These are phyloP conservation scores for Perkinsus chesapeaki DNA, from an alignment of 169 alveolate species.

Conservation along the genomic window DNA sequence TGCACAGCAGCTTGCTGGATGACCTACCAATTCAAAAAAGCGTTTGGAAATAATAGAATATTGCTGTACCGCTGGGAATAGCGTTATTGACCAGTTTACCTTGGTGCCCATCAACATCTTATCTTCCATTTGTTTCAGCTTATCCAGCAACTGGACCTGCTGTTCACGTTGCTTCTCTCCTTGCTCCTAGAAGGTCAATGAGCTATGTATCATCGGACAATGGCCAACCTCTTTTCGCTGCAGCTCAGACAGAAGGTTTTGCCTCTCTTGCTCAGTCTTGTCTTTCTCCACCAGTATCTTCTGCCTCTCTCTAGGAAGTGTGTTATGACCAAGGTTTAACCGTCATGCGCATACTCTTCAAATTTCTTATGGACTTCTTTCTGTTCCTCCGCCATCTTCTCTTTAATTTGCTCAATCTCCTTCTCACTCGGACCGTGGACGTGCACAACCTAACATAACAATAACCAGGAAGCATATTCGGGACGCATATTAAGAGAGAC, in stretches of 20 bases:
- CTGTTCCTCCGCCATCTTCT: not conserved
- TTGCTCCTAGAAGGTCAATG: not conserved
- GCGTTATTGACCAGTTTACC: conserved; percentile 41
- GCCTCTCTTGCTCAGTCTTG: conserved; percentile 58
- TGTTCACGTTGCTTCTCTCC: conserved; percentile 18
- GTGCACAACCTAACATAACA: not conserved
- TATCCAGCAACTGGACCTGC: conserved; percentile 54
- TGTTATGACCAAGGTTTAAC: not conserved
- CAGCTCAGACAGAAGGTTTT: conserved; percentile 44
- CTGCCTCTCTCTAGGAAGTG: conserved; percentile 8
- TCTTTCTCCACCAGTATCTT: conserved; percentile 14
- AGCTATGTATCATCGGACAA: conserved; percentile 43
- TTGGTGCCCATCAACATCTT: conserved; percentile 52
- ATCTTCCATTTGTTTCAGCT: conserved; percentile 63
- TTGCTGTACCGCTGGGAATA: not conserved
- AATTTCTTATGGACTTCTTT: not conserved
- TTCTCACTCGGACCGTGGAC: conserved; percentile 18
- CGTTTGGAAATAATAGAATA: not conserved
- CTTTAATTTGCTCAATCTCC: conserved; percentile 6
- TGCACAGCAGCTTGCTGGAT: conserved; percentile 28
- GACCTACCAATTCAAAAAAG: conserved; percentile 6
- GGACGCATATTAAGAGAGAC: not conserved
- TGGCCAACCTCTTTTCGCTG: conserved; percentile 52
- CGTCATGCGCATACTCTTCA: not conserved
- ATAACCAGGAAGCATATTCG: not conserved